Evolutionary conservation across 1,139 yeast species (phyloP), one percentile per base, ranked within the genome.

Genomic region (Pichia sorboxylosa): DNA sequence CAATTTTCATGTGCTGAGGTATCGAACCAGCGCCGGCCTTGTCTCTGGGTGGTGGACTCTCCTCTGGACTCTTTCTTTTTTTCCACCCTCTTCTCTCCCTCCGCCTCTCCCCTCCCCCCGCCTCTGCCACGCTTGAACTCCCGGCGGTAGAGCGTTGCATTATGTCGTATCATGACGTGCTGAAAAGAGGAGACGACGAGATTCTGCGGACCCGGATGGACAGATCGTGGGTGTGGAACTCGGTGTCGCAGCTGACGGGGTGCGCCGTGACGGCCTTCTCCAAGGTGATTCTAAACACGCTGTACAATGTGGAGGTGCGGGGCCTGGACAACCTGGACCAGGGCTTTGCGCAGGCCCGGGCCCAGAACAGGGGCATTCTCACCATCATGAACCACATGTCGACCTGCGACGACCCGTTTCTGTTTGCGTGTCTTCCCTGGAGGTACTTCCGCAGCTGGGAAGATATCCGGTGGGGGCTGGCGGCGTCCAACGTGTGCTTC

Each of bases 331-430:
- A 68, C 41, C 58, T 85, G 16, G 81, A 76, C 39, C 57, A 51
- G 18, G 93, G 92, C 0, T 53, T 80, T 31, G 62, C 63, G 16
- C 66, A 66, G 40, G 77, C 92, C 2, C 58, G 78, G 34, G 44
- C 49, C 1, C 92, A 84, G 48, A 72, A 80, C 40, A 59, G 96
- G 30, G 78, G 92, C 0, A 54, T 87, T 4, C 47, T 87, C 37
- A 84, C 97, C 0, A 72, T 87, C n/a, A 84, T 87, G 94, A 90
- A 90, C 53, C 98, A 90, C 50, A 82, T 85, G 79, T 81, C 94
- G 2, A 84, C 82, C 6, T 79, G 85, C 17, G 98, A 90, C 51
- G 98, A 90, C 49, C 98, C 98, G 0, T 66, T 83, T 20, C 61
- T 84, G 32, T 90, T 93, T 79, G 94, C 93, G 0, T 71, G 82